A percentile compares a stretch with the other conserved stretches of the same genome.
Evolutionary conservation across 345 rosid species (phyloP).

Genomic region (Mercurialis annua): DNA sequence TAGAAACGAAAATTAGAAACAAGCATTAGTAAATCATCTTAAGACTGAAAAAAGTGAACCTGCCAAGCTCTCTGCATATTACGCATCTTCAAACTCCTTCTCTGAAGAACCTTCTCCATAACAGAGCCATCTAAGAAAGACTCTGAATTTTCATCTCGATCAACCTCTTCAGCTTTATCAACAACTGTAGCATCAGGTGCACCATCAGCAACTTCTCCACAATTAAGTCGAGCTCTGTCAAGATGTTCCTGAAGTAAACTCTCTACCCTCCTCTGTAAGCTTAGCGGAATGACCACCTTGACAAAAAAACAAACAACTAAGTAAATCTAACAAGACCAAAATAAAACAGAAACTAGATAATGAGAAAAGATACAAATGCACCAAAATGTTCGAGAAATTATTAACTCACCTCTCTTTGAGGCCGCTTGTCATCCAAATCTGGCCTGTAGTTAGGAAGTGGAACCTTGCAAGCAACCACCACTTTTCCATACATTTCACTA

Average conservation of each 20-base stretch:
- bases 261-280: slow-evolving; percentile 94
- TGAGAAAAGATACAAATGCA: slow-evolving; percentile 9
- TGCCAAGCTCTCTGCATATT: slow-evolving; percentile 95
- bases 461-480: slow-evolving; percentile 90
- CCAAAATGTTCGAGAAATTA: slow-evolving; percentile 16
- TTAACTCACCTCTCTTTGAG: slow-evolving; percentile 99
- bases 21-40: neutral
- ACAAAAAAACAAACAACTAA: neutral
- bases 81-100: slow-evolving; percentile 86
- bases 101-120: slow-evolving; percentile 94
- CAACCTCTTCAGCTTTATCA: slow-evolving; percentile 43
- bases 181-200: slow-evolving; percentile 34
- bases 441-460: slow-evolving; percentile 97
- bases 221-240: slow-evolving; percentile 63
- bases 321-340: no score
- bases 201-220: slow-evolving; percentile 37
- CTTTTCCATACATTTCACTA: slow-evolving; percentile 91
- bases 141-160: slow-evolving; percentile 46
- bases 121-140: slow-evolving; percentile 73
- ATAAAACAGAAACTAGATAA: neutral
- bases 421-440: slow-evolving; percentile 97
- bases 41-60: slow-evolving; percentile 29
- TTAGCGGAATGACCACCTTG: slow-evolving; percentile 81
- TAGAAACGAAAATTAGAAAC: neutral
- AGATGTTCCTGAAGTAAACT: slow-evolving; percentile 89